These are phyloP conservation scores for Aspergillus novoparasiticus DNA, from an alignment of 2,329 filamentous ascomycete species.

Conservation along the genomic window DNA sequence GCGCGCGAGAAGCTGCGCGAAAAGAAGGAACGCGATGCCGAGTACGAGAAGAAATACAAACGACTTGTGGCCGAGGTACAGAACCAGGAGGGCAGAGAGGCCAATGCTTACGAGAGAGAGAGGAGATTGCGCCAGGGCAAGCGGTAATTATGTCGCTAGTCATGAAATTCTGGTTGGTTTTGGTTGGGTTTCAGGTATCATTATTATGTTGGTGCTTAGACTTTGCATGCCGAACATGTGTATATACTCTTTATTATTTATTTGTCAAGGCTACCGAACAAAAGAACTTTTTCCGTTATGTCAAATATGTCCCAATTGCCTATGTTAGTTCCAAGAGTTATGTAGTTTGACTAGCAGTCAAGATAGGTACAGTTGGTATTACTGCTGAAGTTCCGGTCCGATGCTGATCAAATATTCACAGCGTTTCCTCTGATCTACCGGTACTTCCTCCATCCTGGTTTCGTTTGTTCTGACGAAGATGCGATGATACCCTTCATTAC, in stretches of 20 bases:
- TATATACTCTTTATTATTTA: not conserved
- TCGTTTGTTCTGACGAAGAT: slow-evolving; percentile 49
- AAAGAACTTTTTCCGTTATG: not conserved
- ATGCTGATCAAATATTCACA: slow-evolving; percentile 56
- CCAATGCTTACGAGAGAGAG: slow-evolving; percentile 87
- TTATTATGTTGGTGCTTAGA: not conserved
- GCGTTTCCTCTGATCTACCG: slow-evolving; percentile 41
- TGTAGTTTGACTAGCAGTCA: too few relatives aligned
- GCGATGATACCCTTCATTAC: slow-evolving; percentile 34
- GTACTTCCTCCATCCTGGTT: slow-evolving; percentile 51
- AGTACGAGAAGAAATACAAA: slow-evolving; percentile 96
- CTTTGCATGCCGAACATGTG: slow-evolving; percentile 1
- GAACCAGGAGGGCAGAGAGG: slow-evolving; percentile 83
- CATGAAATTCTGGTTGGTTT: not conserved
- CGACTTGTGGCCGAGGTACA: slow-evolving; percentile 92
- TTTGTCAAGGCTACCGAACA: not conserved
- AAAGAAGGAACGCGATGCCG: slow-evolving; percentile 91
- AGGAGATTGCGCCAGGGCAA: slow-evolving; percentile 72
- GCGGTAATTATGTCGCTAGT: slow-evolving; percentile 37
- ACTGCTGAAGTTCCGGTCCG: slow-evolving; percentile 53
- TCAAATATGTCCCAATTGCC: not conserved
- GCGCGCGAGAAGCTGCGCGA: slow-evolving; percentile 83
- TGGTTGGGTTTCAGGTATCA: not conserved
- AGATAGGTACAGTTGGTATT: slow-evolving; percentile 4
- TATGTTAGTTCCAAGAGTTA: not conserved